Percentiles rank a stretch among this genome's conserved stretches.
Evolutionary conservation across 345 rosid genomes (phyloP).

Genomic region (Lepidium africanum): DNA sequence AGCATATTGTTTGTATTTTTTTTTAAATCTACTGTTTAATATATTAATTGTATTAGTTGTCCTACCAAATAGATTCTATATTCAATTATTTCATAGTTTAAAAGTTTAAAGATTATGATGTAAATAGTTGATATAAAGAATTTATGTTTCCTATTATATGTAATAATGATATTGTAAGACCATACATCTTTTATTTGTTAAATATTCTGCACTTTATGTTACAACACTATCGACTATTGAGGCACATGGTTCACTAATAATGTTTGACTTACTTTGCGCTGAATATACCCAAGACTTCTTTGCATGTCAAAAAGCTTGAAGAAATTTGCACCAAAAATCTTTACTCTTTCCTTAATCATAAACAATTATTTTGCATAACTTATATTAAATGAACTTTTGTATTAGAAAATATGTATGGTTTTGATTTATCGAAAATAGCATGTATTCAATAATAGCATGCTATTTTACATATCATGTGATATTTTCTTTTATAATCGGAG

Average conservation of each 20-base stretch:
- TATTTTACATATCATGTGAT: no score
- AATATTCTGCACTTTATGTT: not conserved
- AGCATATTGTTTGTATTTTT: no score
- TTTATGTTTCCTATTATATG: conserved; percentile 3
- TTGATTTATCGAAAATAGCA: not conserved
- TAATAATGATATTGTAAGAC: not conserved
- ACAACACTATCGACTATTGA: not conserved
- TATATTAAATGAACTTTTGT: not conserved
- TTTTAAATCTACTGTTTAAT: no score
- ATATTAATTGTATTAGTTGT: not conserved
- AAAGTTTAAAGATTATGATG: not conserved
- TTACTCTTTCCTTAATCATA: not conserved
- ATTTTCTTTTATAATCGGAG: no score
- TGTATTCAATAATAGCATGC: no score
- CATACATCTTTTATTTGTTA: not conserved
- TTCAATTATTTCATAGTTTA: not conserved
- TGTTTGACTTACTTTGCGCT: conserved; percentile 8
- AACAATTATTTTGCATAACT: not conserved
- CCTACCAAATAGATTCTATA: conserved; percentile 5
- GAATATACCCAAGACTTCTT: not conserved
- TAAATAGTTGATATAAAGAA: conserved; percentile 4
- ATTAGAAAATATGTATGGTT: not conserved
- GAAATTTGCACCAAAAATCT: not conserved
- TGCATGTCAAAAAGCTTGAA: conserved; percentile 6
- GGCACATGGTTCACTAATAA: conserved; percentile 15